Base-by-base conservation (phyloP, 352 stramenopile genomes). In the Thalassiosira pacifica region DNA sequence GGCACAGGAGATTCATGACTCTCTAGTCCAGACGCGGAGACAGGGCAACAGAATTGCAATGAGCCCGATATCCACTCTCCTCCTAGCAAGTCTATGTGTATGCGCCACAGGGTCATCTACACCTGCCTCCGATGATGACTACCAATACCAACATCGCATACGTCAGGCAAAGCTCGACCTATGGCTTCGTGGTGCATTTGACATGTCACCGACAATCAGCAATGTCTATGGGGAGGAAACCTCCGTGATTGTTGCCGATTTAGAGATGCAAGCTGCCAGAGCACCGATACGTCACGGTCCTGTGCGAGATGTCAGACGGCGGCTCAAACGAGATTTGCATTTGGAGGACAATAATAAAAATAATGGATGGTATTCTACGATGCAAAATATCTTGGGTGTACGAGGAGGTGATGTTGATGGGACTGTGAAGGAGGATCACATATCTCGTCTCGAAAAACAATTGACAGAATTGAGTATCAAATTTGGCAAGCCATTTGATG, bases 401-500 rank as follows among this genome's bases (percentile, higher is more conserved):
- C 65, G 57, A 31, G 32, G 72, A 32, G 63, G 74, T 19, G 85
- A 53, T 19, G n/a, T n/a, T n/a, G 78, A 74, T 34, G 68, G 63
- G 31, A 24, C 53, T 59, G 24, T 48, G 11, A 52, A 70, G 10
- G 67, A 79, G 60, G 68, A 80, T 55, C 45, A 76, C 64, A 2
- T 53, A 68, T 68, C 45, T 68, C 79, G 70, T 52, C 32, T 84
- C 26, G 66, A 86, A 26, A 64, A 63, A 9, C 72, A 90, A 76
- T 67, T 92, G 24, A 24, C 60, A 26, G 63, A 90, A 63, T 70
- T 92, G 22, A 78, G 76, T 68, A 22, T n/a, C 31, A 68, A 81
- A 52, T 90, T 85, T 70, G 87, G 87, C 64, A 34, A 85, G n/a
- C 69, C 78, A 34, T 92, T 92, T 59, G n/a, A 79, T 24, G 72